Base-by-base conservation (phyloP, 805 yeast species). In the Starmerella stigmatis region DNA sequence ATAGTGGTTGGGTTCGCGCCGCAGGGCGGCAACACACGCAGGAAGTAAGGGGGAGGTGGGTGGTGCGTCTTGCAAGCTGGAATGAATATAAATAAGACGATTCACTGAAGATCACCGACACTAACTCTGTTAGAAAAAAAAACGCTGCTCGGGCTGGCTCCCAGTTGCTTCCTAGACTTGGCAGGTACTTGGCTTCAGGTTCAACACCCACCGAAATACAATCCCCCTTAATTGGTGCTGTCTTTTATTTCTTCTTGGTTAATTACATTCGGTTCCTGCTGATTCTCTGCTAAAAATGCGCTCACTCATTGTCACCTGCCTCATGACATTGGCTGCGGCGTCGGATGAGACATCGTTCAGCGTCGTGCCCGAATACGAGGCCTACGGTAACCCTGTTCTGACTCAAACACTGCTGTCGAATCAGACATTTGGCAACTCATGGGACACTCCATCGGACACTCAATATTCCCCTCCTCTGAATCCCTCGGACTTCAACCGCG, bases 361-460 rank as follows among this genome's bases (percentile, higher is more conserved):
- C 6, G 33, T 49, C 20, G 19, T 37, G 2, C 41, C 48, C 16
- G 46, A 42, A 20, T 21, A 17, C 20, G 37, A 43, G 19, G 49
- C 47, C 34, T 49, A 50, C 27, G 41, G 41, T 13, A 22, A 27
- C 17, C 48, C 45, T 12, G 53, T 47, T 2, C 44, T 38, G 11
- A 20, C 46, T 11, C 46, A 41, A 29, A 32, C 41, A 1, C 43
- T 65, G 11, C 49, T 57, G 13, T 9, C 35, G 29, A 47, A 50
- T 22, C 58, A 54, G 41, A 44, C 48, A 9, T 66, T 65, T 49
- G 67, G 54, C 6, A 56, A 59, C 51, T 61, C 69, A 9, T 66
- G 59, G 52, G 59, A 58, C 38, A 44, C 52, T 8, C 68, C 70
- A 5, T 51, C 53, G 34, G 54, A 54, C 7, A 58, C 48, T 19